Evolutionary conservation across 192 early-diverging fungal species (phyloP), one percentile per base, ranked within the genome.

Genomic region (Backusella parvicylindrica): DNA sequence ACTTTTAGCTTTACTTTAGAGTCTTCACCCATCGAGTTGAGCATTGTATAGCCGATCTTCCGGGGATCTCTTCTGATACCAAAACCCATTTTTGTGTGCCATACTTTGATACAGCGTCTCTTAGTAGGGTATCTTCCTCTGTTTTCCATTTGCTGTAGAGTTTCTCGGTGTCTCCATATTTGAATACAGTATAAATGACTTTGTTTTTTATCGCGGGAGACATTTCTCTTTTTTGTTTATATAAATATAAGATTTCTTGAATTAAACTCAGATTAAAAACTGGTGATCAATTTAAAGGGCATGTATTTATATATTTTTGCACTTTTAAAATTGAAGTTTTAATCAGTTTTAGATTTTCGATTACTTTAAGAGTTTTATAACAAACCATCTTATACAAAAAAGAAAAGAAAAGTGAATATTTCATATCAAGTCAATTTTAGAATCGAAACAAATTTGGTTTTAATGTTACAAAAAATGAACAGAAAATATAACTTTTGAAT

Each of bases 11-110:
- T 73, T 78, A 82, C 81, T 85, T 85, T 47, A 85, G 72, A 16
- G 82, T 79, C 18, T 82, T 79, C 23, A 83, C 69, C 84, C 84
- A 85, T 32, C 84, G 67, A 0, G 82, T 81, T 15, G 84, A 85
- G 53, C 84, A 85, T 73, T 85, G 84, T 75, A 81, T 77, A 1
- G 84, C 79, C 11, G 84, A 83, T 37, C 84, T 67, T 66, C 83
- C 81, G 0, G 84, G 82, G 12, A 85, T 77, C 6, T 79, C 68
- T 2, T 77, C 50, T 30, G 84, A 77, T 23, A 83, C 79, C n/a
- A 77, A 43, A 1, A 77, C 76, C 84, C 84, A 85, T 66, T 81
- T 80, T 47, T 81, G 84, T 41, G 82, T 72, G 1, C 84, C 84
- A 70, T 79, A 75, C 1, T 83, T 66, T 18, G 38, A 37, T 31